Evolutionary conservation across 2,329 filamentous ascomycete genomes (phyloP).

Genomic region (Rugonectria rugulosa): DNA sequence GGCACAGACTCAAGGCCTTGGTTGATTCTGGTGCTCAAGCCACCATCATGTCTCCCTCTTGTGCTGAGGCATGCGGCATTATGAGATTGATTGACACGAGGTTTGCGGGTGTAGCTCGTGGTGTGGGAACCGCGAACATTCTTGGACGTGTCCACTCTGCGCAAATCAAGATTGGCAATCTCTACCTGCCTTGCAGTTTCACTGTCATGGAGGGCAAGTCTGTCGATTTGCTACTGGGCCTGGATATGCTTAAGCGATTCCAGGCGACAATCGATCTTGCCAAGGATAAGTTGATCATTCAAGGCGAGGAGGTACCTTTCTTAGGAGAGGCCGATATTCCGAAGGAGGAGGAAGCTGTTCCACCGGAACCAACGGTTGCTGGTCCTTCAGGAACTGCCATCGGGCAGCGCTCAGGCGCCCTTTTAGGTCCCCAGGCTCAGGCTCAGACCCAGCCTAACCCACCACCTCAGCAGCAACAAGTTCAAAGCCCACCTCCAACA

Average conservation of each 20-base stretch:
- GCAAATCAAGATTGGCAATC: slow-evolving; percentile 88
- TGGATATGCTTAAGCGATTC: slow-evolving; percentile 97
- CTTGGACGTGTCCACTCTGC: slow-evolving; percentile 95
- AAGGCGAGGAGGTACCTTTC: slow-evolving; percentile 87
- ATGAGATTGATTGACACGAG: slow-evolving; percentile 94
- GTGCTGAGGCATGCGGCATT: slow-evolving; percentile 91
- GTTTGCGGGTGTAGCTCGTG: slow-evolving; percentile 89
- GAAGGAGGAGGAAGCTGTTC: slow-evolving; percentile 78
- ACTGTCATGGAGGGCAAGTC: slow-evolving; percentile 99
- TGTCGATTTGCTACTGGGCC: slow-evolving; percentile 88
- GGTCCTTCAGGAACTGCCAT: slow-evolving; percentile 91
- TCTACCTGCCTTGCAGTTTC: slow-evolving; percentile 92
- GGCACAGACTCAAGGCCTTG: slow-evolving; percentile 89
- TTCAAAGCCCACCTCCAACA: slow-evolving; percentile 12
- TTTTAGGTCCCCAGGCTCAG: slow-evolving; percentile 51
- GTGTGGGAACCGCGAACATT: slow-evolving; percentile 93
- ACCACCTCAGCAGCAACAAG: slow-evolving; percentile 27
- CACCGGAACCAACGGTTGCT: slow-evolving; percentile 82
- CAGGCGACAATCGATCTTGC: slow-evolving; percentile 91
- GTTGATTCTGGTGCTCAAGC: slow-evolving; percentile 98
- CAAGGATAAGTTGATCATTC: slow-evolving; percentile 85
- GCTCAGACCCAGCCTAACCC: slow-evolving; percentile 36
- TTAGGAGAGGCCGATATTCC: slow-evolving; percentile 93
- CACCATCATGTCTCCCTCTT: slow-evolving; percentile 97
- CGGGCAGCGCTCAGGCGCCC: slow-evolving; percentile 81